Conservation (phyloP, 2,329 filamentous ascomycete genomes). For the Trichoderma koningiopsis region DNA sequence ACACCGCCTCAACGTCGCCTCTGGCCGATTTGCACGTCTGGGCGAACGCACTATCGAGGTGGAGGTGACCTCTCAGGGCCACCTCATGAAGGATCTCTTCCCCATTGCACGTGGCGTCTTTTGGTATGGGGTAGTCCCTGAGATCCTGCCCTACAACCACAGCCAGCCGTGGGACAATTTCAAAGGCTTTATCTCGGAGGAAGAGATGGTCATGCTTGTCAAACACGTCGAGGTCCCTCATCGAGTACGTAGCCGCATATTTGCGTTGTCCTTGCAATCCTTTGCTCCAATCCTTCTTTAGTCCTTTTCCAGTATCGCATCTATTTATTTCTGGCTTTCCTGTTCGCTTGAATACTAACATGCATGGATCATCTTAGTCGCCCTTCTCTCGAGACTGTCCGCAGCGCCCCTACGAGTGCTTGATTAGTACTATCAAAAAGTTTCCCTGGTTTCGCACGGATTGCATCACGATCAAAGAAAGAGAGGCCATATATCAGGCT, state of each 20-base stretch:
- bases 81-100: slow-evolving; percentile 64
- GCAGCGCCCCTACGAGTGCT: slow-evolving; percentile 65
- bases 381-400: slow-evolving; percentile 63
- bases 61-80: slow-evolving; percentile 57
- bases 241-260: slow-evolving; percentile 52
- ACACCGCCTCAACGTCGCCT: slow-evolving; percentile 44
- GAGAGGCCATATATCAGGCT: slow-evolving; percentile 54
- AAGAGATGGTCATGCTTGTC: slow-evolving; percentile 65
- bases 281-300: not conserved
- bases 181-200: slow-evolving; percentile 61
- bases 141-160: slow-evolving; percentile 39
- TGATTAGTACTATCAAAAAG: slow-evolving; percentile 65
- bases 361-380: slow-evolving; percentile 44
- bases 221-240: slow-evolving; percentile 65
- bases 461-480: slow-evolving; percentile 60
- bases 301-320: not conserved
- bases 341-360: slow-evolving; percentile 15
- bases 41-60: slow-evolving; percentile 61
- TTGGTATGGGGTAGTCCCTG: slow-evolving; percentile 55
- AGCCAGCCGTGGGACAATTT: slow-evolving; percentile 55
- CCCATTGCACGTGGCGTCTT: slow-evolving; percentile 57
- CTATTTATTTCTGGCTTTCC: not conserved
- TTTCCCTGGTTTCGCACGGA: slow-evolving; percentile 63
- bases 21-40: slow-evolving; percentile 51
- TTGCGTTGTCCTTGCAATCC: not conserved